phyloP scores from a whole-genome alignment of 768 basidiomycete species.

The Suillus tomentosus region DNA sequence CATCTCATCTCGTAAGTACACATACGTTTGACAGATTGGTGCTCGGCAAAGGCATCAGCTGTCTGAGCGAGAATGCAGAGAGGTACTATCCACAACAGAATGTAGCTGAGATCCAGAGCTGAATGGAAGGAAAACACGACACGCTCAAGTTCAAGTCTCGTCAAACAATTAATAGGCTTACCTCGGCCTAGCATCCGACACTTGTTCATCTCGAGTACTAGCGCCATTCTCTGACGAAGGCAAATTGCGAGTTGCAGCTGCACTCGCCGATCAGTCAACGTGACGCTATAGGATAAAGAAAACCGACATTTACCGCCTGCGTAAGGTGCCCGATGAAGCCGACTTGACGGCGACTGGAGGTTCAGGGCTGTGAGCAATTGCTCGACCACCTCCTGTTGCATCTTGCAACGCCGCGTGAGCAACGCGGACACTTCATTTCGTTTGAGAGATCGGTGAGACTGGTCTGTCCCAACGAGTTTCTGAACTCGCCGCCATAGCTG shows the following conservation, averaged over 20 bases:
- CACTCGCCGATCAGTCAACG: background rate
- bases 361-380: background rate
- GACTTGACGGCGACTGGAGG: background rate
- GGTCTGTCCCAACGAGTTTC: background rate
- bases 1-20: background rate
- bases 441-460: background rate
- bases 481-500: background rate
- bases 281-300: background rate
- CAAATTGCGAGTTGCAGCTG: background rate
- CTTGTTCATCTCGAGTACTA: background rate
- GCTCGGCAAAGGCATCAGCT: background rate
- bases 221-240: background rate
- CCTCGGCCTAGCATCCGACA: background rate
- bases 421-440: background rate
- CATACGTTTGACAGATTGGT: background rate
- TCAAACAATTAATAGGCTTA: background rate
- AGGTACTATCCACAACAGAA: background rate
- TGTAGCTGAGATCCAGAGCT: background rate
- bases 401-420: background rate
- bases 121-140: background rate
- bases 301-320: slow-evolving; percentile 5
- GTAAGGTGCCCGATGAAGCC: background rate
- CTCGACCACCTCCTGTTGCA: background rate
- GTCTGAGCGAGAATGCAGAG: background rate
- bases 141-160: background rate